Percentiles rank a stretch among this genome's conserved stretches.
Evolutionary conservation across 345 rosid genomes (phyloP).

Genomic region (Rhizophora mangle): DNA sequence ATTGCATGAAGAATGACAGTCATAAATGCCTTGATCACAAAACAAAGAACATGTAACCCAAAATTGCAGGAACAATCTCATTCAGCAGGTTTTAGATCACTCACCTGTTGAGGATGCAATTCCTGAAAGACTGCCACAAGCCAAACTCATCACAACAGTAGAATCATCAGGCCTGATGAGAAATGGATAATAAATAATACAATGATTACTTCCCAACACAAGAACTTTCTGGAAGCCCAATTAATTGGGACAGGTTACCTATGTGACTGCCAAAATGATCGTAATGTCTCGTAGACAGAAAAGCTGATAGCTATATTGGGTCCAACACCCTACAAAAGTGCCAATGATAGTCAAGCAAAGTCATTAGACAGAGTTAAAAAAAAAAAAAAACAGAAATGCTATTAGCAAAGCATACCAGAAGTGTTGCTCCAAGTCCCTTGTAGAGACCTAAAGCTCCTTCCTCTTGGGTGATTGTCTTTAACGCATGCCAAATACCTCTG

Average conservation of each 20-base stretch:
- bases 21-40: no score
- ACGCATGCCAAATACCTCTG: slow-evolving; percentile 75
- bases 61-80: not conserved
- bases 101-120: slow-evolving; percentile 94
- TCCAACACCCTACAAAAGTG: slow-evolving; percentile 61
- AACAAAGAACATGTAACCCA: no score
- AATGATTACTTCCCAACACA: not conserved
- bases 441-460: slow-evolving; percentile 83
- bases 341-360: not conserved
- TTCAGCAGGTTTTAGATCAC: slow-evolving; percentile 5
- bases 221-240: slow-evolving; percentile 2
- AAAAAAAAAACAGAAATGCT: not conserved
- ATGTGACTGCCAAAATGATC: slow-evolving; percentile 68
- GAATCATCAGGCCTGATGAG: slow-evolving; percentile 72
- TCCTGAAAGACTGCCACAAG: slow-evolving; percentile 97
- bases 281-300: slow-evolving; percentile 75
- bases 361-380: not conserved
- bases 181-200: not conserved
- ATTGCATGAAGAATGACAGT: no score
- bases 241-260: slow-evolving; percentile 45
- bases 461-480: slow-evolving; percentile 62
- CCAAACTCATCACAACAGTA: slow-evolving; percentile 60
- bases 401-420: slow-evolving; percentile 44
- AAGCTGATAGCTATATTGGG: slow-evolving; percentile 90
- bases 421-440: slow-evolving; percentile 90